Evolutionary conservation across 257 asterid species (phyloP), one percentile per base, ranked within the genome.

Genomic region (Solanum infundibuliforme): DNA sequence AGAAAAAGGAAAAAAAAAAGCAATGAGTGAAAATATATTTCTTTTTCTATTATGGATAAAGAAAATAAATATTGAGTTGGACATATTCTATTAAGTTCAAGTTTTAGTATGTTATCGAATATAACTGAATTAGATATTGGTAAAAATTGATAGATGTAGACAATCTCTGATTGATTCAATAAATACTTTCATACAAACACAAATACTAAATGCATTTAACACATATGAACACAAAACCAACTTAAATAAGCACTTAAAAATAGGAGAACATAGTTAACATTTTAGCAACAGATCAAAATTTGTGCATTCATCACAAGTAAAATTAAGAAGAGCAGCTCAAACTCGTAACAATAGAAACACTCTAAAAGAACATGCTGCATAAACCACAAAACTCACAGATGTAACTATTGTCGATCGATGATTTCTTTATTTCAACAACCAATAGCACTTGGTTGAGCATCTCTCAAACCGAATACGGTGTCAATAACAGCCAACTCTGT

Each of bases 401-500:
- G 69, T 92, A 94, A 21, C 92, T 93, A 87, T 88, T 93, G 88
- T 95, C 98, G 20, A 96, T 94, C 92, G 94, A 89, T 46, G 98
- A 94, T 48, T 92, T 95, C 87, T 98, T 90, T 95, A 95, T 94
- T 91, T 96, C 98, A 75, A 93, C 94, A 5, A 5, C 93, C 98
- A 65, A 95, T 89, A 11, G 95, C 93, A 86, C 94, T 91, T 7
- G 98, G 96, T 87, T 93, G 95, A 88, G 94, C 98, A 86, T 94
- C 98, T 88, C 98, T 93, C 90, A 95, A 87, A 94, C 94, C 93
- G 92, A 96, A 96, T 36, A 96, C 93, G 2, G 91, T 94, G 90
- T 95, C 98, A 7, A 94, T 90, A 8, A 95, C 98, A 5, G 98
- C 92, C 87, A 95, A 84, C 92, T 96, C 99, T 1, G 98, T 95